Evolutionary conservation across 768 basidiomycete genomes (phyloP), one percentile per base, ranked within the genome.

Genomic region (Trametopsis cervina): DNA sequence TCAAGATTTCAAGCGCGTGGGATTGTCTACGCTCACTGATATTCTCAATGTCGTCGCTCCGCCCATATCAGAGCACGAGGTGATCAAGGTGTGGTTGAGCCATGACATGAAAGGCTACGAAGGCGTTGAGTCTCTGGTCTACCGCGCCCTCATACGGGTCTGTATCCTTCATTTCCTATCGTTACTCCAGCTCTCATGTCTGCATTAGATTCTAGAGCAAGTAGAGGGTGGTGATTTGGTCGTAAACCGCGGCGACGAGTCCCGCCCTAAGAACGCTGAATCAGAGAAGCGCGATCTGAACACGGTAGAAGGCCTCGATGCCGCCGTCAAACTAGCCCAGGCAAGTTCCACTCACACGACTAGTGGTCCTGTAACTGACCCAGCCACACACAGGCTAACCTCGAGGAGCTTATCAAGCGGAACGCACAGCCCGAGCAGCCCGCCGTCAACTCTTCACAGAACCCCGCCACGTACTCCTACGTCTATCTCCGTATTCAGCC

Each of bases 71-170:
- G 94, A 95, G 64, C 95, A 98, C 62, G 96, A 99, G 66, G 91
- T 97, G 13, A 93, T 99, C 54, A 83, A 96, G 63, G 83, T 99
- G 6, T 91, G 89, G 86, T 69, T 99, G 33, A 87, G 85, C 60
- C 94, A 98, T 67, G 93, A 96, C 56, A 94, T 99, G 94, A 74
- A 78, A 54, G 96, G 96, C 15, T 97, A 95, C 62, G 92, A 94
- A 49, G 96, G 96, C 5, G 77, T 98, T 37, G 95, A 98, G 67
- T 77, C 84, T 10, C 76, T 99, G n/a, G 89, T 93, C 21, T 98
- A 96, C 68, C 80, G 85, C 20, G 85, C 89, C 2, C 72, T 97
- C 38, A 69, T 89, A 18, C 77, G 85, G 64, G 92, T 93, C 54
- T 45, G 83, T 50, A 21, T 35, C 47, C 27, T n/a, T 52, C 17